Evolutionary conservation across 1,284 basidiomycete genomes (phyloP).

Genomic region (Melampsora americana): DNA sequence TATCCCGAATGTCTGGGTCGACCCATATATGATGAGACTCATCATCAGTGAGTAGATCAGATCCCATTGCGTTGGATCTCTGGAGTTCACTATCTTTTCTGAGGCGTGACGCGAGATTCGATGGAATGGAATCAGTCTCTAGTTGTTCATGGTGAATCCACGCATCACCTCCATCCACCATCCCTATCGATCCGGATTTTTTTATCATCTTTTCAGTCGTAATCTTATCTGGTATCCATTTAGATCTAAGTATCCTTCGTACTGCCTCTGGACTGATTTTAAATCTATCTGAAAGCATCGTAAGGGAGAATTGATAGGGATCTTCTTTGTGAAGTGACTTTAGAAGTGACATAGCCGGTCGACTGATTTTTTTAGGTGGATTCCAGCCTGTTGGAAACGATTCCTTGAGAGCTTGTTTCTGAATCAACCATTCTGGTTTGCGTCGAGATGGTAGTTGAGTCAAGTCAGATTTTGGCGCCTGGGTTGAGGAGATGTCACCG

Average conservation of each 20-base stretch:
- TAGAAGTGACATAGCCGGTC: conserved; percentile 82
- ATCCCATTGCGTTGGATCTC: not conserved
- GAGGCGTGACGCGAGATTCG: conserved; percentile 23
- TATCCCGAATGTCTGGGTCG: not conserved
- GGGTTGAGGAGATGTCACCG: no score
- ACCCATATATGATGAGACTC: not conserved
- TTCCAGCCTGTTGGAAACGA: conserved; percentile 74
- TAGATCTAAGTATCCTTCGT: conserved; percentile 74
- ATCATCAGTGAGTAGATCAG: not conserved
- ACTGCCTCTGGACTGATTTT: conserved; percentile 81
- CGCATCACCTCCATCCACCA: not conserved
- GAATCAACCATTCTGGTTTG: conserved; percentile 50
- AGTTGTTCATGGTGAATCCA: conserved; percentile 38
- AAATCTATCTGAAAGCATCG: conserved; percentile 72
- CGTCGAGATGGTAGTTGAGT: not conserved
- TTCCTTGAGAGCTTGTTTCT: conserved; percentile 63
- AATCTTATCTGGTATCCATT: conserved; percentile 64
- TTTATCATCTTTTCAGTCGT: conserved; percentile 7
- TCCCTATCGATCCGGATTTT: not conserved
- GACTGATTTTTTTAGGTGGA: conserved; percentile 80
- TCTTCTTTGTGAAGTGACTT: conserved; percentile 69
- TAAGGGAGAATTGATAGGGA: conserved; percentile 67
- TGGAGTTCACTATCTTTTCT: not conserved
- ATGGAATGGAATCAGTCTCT: conserved; percentile 38
- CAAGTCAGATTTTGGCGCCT: no score